Evolutionary conservation across 768 basidiomycete species (phyloP).

Genomic region (Imleria badia): DNA sequence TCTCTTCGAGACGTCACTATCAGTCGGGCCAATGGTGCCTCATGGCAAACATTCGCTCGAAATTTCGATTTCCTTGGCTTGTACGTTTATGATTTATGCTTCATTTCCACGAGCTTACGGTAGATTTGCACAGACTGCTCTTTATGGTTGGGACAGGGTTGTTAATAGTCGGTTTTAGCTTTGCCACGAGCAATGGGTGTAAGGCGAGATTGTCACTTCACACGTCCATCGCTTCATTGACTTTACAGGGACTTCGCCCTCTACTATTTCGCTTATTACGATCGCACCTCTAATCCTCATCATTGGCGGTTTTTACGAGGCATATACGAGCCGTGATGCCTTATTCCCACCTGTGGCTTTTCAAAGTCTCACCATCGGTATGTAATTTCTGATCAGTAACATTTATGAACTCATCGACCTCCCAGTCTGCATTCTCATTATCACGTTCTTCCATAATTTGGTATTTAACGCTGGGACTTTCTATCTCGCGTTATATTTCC

Average conservation of each 20-base stretch:
- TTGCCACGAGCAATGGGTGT: slow-evolving; percentile 70
- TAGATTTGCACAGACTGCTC: slow-evolving; percentile 49
- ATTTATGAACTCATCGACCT: slow-evolving; percentile 10
- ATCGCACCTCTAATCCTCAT: slow-evolving; percentile 55
- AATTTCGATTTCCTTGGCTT: slow-evolving; percentile 78
- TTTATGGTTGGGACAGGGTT: slow-evolving; percentile 76
- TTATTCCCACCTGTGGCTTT: slow-evolving; percentile 70
- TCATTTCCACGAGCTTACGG: slow-evolving; percentile 19
- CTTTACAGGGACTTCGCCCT: slow-evolving; percentile 57
- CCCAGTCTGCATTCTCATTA: slow-evolving; percentile 61
- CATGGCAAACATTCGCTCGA: slow-evolving; percentile 53
- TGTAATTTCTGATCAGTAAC: slow-evolving; percentile 18
- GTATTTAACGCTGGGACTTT: slow-evolving; percentile 84
- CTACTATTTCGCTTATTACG: slow-evolving; percentile 60
- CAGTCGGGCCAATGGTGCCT: slow-evolving; percentile 43
- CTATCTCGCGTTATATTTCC: slow-evolving; percentile 81
- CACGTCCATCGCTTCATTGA: slow-evolving; percentile 12
- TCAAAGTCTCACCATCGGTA: slow-evolving; percentile 59
- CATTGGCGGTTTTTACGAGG: slow-evolving; percentile 67
- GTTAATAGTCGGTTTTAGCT: slow-evolving; percentile 78
- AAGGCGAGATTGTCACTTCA: slow-evolving; percentile 29
- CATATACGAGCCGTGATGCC: slow-evolving; percentile 61
- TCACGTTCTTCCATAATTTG: slow-evolving; percentile 80
- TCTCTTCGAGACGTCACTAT: slow-evolving; percentile 62
- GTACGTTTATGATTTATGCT: slow-evolving; percentile 44